Conservation (phyloP, 805 yeast genomes). For the Priceomyces haplophilus region DNA sequence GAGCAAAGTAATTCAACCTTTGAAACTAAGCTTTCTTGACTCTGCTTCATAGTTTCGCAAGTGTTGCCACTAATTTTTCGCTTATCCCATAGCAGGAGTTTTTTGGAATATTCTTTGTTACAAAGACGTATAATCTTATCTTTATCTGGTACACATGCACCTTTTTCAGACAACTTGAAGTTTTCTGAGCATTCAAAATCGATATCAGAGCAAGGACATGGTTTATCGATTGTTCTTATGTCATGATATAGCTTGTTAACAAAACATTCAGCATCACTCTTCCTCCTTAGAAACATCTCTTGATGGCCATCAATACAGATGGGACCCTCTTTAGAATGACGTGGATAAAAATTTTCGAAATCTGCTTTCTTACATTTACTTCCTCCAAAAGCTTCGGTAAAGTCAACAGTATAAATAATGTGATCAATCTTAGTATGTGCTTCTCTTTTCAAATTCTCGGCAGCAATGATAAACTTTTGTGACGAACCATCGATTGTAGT, state of each 20-base stretch:
- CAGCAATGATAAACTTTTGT: conserved; percentile 51
- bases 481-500: conserved; percentile 74
- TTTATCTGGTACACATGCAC: conserved; percentile 46
- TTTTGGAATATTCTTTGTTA: conserved; percentile 16
- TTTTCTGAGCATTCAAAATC: conserved; percentile 74
- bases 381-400: conserved; percentile 54
- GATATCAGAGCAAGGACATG: conserved; percentile 59
- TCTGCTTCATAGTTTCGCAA: conserved; percentile 34
- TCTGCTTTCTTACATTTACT: conserved; percentile 46
- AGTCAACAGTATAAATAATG: conserved; percentile 46
- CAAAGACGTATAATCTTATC: conserved; percentile 24
- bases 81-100: conserved; percentile 36
- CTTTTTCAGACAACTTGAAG: conserved; percentile 27
- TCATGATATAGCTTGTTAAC: conserved; percentile 48
- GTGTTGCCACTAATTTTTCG: conserved; percentile 42
- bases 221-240: conserved; percentile 45
- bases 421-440: conserved; percentile 3
- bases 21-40: conserved; percentile 21
- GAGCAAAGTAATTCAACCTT: conserved; percentile 35
- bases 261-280: conserved; percentile 61
- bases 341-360: conserved; percentile 63
- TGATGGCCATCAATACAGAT: conserved; percentile 68
- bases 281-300: conserved; percentile 63
- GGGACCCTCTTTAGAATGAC: conserved; percentile 35
- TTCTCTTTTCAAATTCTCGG: conserved; percentile 24